Conservation (phyloP, 2,329 filamentous ascomycete genomes). For the Teratosphaeria gauchensis region DNA sequence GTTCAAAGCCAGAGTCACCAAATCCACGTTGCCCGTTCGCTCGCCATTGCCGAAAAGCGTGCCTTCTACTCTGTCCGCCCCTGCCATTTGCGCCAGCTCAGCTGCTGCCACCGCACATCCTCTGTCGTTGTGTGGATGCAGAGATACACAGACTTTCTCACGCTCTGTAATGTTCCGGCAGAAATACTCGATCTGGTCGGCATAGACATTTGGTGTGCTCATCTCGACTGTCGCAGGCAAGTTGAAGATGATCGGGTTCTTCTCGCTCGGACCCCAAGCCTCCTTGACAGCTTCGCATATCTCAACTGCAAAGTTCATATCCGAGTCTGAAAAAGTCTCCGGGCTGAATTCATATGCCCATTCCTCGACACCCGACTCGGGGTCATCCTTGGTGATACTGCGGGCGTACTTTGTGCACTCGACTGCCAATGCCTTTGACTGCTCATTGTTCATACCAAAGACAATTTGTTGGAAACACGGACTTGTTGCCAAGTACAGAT, state of each 20-base stretch:
- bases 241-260: conserved; percentile 90
- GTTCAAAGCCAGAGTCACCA: conserved; percentile 86
- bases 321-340: conserved; percentile 84
- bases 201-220: conserved; percentile 88
- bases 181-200: conserved; percentile 95
- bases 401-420: conserved; percentile 78
- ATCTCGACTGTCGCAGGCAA: conserved; percentile 93
- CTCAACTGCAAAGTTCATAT: conserved; percentile 69
- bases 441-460: conserved; percentile 75
- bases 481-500: conserved; percentile 93
- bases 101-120: conserved; percentile 83
- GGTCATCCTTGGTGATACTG: conserved; percentile 77
- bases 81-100: conserved; percentile 91
- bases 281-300: conserved; percentile 90
- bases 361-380: conserved; percentile 45
- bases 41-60: conserved; percentile 93
- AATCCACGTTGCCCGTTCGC: conserved; percentile 87
- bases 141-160: conserved; percentile 77
- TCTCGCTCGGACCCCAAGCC: conserved; percentile 74
- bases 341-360: conserved; percentile 80
- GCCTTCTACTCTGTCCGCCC: conserved; percentile 86
- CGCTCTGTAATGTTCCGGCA: conserved; percentile 74
- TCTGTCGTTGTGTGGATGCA: conserved; percentile 92
- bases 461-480: conserved; percentile 90
- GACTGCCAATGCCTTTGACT: conserved; percentile 72